These are phyloP conservation scores for Tulasnella sp. DNA, from an alignment of 768 basidiomycete species.

Conservation along the genomic window DNA sequence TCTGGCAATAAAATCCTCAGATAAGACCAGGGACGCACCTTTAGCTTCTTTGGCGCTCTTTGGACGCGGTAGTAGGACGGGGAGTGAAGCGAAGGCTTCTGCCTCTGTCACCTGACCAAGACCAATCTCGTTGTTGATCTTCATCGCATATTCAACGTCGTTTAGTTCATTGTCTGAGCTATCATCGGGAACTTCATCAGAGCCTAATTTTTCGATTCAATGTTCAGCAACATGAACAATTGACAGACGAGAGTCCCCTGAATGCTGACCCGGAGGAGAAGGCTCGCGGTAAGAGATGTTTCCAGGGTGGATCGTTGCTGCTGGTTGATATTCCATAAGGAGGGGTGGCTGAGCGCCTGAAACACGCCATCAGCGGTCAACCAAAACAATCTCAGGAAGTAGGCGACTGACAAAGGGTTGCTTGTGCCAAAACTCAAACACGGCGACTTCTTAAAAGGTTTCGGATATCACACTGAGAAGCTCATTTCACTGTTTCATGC, in stretches of 20 bases:
- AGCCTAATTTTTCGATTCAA: background rate
- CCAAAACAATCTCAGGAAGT: too few relatives aligned
- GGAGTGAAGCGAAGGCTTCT: background rate
- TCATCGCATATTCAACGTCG: conserved; percentile 5
- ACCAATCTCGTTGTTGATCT: conserved; percentile 13
- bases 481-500: too few relatives aligned
- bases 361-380: too few relatives aligned
- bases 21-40: too few relatives aligned
- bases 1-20: too few relatives aligned
- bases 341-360: too few relatives aligned
- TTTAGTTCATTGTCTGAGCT: conserved; percentile 15
- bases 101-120: conserved; percentile 4
- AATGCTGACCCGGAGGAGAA: conserved; percentile 10
- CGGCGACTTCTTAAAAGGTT: too few relatives aligned
- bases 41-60: background rate
- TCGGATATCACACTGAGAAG: too few relatives aligned
- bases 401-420: too few relatives aligned
- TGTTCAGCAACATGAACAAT: too few relatives aligned
- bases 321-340: conserved; percentile 2
- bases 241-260: too few relatives aligned
- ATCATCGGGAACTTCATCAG: conserved; percentile 4
- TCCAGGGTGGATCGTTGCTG: conserved; percentile 13
- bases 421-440: too few relatives aligned
- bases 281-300: conserved; percentile 4
- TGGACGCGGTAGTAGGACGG: background rate